Evolutionary conservation across 1,284 basidiomycete genomes (phyloP).

Genomic region (Fomes fomentarius): DNA sequence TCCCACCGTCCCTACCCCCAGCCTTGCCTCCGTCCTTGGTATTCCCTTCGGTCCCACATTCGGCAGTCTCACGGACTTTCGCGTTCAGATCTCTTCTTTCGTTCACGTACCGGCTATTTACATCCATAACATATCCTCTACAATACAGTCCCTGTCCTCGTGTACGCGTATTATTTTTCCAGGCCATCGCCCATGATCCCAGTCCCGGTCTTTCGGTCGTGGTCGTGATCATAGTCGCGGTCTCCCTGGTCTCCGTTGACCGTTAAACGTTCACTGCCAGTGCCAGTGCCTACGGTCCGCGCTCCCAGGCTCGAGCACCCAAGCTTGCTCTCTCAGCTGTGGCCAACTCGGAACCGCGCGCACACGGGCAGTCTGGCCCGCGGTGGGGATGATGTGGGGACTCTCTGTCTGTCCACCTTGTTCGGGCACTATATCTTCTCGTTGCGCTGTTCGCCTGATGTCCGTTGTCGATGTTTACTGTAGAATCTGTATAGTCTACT

Average conservation of each 20-base stretch:
- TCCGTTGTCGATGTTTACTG: background rate
- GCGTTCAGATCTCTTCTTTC: background rate
- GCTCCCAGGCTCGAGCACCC: too few species aligned
- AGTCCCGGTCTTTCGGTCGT: background rate
- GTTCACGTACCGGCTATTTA: conserved; percentile 15
- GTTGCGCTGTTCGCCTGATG: background rate
- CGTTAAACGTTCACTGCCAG: too few species aligned
- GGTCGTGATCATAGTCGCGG: too few species aligned
- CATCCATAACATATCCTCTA: conserved; percentile 20
- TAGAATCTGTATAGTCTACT: too few species aligned
- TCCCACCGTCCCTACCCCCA: conserved; percentile 3
- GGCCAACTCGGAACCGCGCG: too few species aligned
- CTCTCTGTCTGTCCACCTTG: background rate
- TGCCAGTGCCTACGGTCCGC: too few species aligned
- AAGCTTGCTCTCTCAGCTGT: too few species aligned
- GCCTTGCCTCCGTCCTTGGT: background rate
- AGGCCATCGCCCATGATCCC: background rate
- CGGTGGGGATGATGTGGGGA: too few species aligned
- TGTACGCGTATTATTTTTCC: conserved; percentile 20
- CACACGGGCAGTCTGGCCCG: too few species aligned
- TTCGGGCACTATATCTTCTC: background rate
- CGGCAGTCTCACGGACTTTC: background rate
- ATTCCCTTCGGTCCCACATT: background rate
- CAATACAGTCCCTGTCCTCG: conserved; percentile 14
- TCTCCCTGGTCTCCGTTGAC: too few species aligned